Base-by-base conservation (phyloP, 179 eudicot genomes). In the Beta lomatogona region DNA sequence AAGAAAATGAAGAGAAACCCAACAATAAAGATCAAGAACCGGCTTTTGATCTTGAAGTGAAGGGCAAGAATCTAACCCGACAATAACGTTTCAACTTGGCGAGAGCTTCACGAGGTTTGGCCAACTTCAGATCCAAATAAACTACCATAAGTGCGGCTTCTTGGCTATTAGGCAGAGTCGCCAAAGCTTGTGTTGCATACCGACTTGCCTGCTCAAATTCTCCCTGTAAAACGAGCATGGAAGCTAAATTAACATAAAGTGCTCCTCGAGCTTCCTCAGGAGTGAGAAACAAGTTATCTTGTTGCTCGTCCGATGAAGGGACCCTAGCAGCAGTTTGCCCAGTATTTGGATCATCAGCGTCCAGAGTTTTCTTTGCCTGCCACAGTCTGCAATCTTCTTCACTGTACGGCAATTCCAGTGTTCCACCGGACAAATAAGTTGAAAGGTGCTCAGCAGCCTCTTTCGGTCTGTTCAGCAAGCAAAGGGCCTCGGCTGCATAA, bases 401-500 rank as follows among this genome's bases (percentile, higher is more conserved):
- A 70, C 79, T 92, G 79, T 93, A 96, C 0, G 98, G 99, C 54
- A 86, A 69, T 76, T 88, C 93, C 14, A 90, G 79, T 53, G 66
- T 82, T 53, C 86, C 97, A 64, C 83, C 61, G 0, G 91, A 88
- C 67, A 94, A 75, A 84, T 96, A 96, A 46, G 74, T 70, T 31
- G 83, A 89, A 77, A 94, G 87, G 84, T 89, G 93, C 53, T 91
- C 93, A 41, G 97, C 92, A 82, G 99, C 99, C 84, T 96, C 97
- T 59, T 89, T 89, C 11, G 93, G 91, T 71, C 88, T 91, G 88
- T 91, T 91, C 25, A 96, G 87, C 70, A 90, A 87, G 84, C 99
- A 96, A 41, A 92, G 91, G 84, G 98, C 92, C 82, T 96, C 99
- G 0, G 99, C 97, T 61, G 94, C 96, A 82, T 96, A 94, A 52